phyloP scores from a whole-genome alignment of 2,329 filamentous ascomycete species.

The Penicillium sp. region DNA sequence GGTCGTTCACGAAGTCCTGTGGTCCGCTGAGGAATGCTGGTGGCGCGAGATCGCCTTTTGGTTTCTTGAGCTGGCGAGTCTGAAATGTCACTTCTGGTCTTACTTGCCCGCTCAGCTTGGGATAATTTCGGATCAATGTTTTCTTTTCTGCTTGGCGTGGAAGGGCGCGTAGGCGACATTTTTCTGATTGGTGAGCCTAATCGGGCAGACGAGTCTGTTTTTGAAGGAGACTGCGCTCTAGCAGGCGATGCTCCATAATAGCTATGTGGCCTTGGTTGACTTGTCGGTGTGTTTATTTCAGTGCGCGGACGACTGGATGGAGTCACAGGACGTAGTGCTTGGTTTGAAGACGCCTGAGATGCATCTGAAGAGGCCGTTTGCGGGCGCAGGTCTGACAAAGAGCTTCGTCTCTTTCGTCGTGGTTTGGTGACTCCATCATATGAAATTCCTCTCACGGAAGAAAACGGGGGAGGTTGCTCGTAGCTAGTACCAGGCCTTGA shows the following conservation, averaged over 20 bases:
- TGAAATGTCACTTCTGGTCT: constrained; percentile 30
- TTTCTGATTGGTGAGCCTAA: constrained; percentile 29
- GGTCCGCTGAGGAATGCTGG: constrained; percentile 46
- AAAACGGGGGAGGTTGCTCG: constrained; percentile 44
- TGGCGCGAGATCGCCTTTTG: constrained; percentile 45
- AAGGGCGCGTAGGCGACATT: constrained; percentile 30
- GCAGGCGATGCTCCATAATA: constrained; percentile 28
- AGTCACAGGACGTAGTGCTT: constrained; percentile 36
- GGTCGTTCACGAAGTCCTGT: constrained; percentile 33
- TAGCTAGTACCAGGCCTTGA: constrained; percentile 44
- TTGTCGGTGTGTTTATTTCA: constrained; percentile 28
- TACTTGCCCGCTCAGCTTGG: constrained; percentile 30
- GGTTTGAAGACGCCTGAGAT: constrained; percentile 31
- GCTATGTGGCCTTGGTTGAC: constrained; percentile 26
- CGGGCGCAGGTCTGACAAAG: constrained; percentile 74
- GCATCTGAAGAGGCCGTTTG: constrained; percentile 57
- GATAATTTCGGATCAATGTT: constrained; percentile 35
- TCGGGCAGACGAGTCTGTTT: constrained; percentile 27
- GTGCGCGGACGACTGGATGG: constrained; percentile 26
- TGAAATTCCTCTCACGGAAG: constrained; percentile 50
- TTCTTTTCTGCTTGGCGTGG: constrained; percentile 37
- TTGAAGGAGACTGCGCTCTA: constrained; percentile 30
- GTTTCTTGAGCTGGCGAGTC: constrained; percentile 33
- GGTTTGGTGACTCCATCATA: constrained; percentile 38
- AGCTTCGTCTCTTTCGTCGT: constrained; percentile 80